Base-by-base conservation (phyloP, 768 basidiomycete genomes). In the Termitomyces sp. region DNA sequence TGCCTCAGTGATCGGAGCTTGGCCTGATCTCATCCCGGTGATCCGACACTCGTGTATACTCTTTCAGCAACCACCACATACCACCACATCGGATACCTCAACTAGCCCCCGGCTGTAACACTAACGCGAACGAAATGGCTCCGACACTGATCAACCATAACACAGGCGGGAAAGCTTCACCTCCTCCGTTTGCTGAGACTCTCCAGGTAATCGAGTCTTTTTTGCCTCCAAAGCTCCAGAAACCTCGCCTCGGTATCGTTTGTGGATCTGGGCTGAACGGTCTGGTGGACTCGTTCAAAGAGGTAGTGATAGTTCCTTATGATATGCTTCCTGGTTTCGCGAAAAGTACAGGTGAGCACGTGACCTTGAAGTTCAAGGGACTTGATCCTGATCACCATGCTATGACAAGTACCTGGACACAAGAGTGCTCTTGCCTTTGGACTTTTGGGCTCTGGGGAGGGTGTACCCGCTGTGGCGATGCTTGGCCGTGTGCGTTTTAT, bases 391-490 rank as follows among this genome's bases (percentile, higher is more conserved):
- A 53, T 50, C 32, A n/a, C 6, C 26, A n/a, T 20, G 39, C 12
- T 57, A 46, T 22, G 10, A 51, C 62, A 30, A 92, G 93, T 95
- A 24, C 73, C 71, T n/a, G 93, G 94, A 27, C 94, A 95, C 64
- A 83, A 84, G 71, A 92, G 90, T 58, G 73, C 81, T 8, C 76
- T 95, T 22, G 91, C 91, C 0, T 95, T 95, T 71, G 93, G 93
- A 6, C 70, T 85, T 26, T 76, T 95, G 65, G 89, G 91, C 0
- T 66, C 70, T 32, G 80, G 76, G 5, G 73, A 79, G 52, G 82
- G 82, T n/a, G 80, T 89, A 0, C 89, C 94, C 0, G 93, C 91
- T 12, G 91, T 95, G 3, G 91, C 88, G 10, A 94, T 94, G 89
- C 85, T 95, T 32, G 93, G 93, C 58, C 78, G 94, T 68, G 91